phyloP scores from a whole-genome alignment of 2,329 filamentous ascomycete genomes.

The Trichoderma afroharzianum region DNA sequence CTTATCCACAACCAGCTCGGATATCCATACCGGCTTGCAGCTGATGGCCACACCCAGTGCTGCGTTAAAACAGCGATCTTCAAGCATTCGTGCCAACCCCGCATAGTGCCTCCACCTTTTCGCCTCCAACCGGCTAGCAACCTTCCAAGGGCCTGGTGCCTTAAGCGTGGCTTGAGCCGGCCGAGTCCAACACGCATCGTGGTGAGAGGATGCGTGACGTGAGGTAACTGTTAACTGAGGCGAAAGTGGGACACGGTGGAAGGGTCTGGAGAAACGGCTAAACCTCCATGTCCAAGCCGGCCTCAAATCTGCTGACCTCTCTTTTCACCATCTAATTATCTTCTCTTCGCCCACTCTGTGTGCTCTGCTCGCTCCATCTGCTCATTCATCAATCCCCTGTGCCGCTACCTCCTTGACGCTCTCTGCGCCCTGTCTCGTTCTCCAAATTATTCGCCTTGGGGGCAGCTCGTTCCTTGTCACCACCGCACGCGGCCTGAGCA shows the following conservation, averaged over 20 bases:
- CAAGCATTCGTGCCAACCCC: slow-evolving; percentile 13
- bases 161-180: slow-evolving; percentile 11
- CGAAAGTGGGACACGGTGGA: slow-evolving; percentile 15
- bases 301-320: slow-evolving; percentile 13
- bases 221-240: slow-evolving; percentile 8
- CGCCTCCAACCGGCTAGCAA: slow-evolving; percentile 4
- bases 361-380: neutral
- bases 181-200: slow-evolving; percentile 8
- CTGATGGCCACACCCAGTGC: neutral
- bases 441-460: neutral
- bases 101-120: slow-evolving; percentile 7
- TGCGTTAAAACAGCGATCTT: slow-evolving; percentile 5
- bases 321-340: neutral
- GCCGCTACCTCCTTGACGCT: neutral
- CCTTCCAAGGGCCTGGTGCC: slow-evolving; percentile 8
- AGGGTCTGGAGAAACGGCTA: slow-evolving; percentile 4
- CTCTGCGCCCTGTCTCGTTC: neutral
- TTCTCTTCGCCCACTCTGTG: neutral
- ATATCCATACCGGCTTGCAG: neutral
- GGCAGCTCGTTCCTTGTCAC: neutral
- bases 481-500: neutral
- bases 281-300: slow-evolving; percentile 1
- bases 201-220: slow-evolving; percentile 5
- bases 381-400: neutral
- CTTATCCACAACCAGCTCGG: neutral